Conservation (phyloP, 208 protist species). For the Angomonas deanei region DNA sequence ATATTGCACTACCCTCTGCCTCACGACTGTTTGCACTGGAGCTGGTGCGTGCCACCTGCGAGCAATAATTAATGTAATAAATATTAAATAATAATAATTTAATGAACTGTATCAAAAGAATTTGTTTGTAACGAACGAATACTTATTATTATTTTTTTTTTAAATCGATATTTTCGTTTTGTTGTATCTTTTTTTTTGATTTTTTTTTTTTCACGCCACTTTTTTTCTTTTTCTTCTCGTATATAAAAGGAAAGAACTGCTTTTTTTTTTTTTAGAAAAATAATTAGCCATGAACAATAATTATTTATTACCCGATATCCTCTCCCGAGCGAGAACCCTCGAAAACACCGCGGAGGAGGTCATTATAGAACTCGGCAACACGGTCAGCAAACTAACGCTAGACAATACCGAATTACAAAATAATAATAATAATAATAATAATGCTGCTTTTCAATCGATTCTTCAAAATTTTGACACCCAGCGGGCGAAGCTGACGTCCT, state of each 20-base stretch:
- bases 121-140: too few species aligned
- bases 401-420: too few species aligned
- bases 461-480: background rate
- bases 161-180: background rate
- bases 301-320: background rate
- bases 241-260: slow-evolving; percentile 9
- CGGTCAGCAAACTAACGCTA: background rate
- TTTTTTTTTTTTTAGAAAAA: slow-evolving; percentile 1
- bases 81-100: slow-evolving; percentile 9
- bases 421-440: slow-evolving; percentile 9
- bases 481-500: background rate
- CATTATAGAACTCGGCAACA: background rate
- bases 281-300: background rate
- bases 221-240: slow-evolving; percentile 6
- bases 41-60: slow-evolving; percentile 56
- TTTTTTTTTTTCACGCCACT: slow-evolving; percentile 1
- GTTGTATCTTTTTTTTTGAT: background rate
- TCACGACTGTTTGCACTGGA: slow-evolving; percentile 72
- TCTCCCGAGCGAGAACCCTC: background rate
- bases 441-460: background rate
- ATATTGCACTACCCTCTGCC: slow-evolving; percentile 62
- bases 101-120: background rate
- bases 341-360: background rate
- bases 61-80: slow-evolving; percentile 14
- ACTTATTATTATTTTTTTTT: background rate